phyloP scores from a whole-genome alignment of 208 protist genomes.

The Porcisia hertigi region DNA sequence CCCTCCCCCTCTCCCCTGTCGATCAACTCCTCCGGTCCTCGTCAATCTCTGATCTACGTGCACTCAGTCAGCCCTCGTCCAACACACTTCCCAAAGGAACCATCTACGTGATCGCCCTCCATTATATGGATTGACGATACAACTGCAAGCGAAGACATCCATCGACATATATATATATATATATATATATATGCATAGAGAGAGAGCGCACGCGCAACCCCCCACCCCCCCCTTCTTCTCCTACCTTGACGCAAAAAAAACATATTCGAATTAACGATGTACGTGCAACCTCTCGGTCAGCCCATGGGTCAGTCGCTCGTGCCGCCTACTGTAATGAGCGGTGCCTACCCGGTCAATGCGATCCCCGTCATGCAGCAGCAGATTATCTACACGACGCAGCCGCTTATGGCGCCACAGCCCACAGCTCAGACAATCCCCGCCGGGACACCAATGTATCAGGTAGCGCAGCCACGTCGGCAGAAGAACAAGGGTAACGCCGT shows the following conservation, averaged over 20 bases:
- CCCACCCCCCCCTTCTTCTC: not conserved
- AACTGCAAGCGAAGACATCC: not conserved
- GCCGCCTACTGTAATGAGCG: not conserved
- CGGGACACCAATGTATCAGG: slow-evolving; percentile 10
- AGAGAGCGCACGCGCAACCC: too few species aligned
- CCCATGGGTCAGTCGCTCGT: slow-evolving; percentile 3
- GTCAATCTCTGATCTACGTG: too few species aligned
- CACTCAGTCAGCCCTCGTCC: not conserved
- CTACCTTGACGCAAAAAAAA: not conserved
- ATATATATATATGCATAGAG: slow-evolving; percentile 2
- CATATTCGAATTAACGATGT: slow-evolving; percentile 8
- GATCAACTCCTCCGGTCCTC: too few species aligned
- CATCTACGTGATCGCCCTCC: slow-evolving; percentile 3
- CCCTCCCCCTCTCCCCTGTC: not conserved
- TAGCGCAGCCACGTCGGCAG: slow-evolving; percentile 19
- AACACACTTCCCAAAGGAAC: not conserved
- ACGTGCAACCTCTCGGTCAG: slow-evolving; percentile 18
- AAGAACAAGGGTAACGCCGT: slow-evolving; percentile 37
- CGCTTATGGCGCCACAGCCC: slow-evolving; percentile 14
- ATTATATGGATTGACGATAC: not conserved
- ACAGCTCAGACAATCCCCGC: slow-evolving; percentile 5
- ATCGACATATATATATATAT: slow-evolving; percentile 19
- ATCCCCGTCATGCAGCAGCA: slow-evolving; percentile 23
- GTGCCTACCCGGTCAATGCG: slow-evolving; percentile 3
- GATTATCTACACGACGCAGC: slow-evolving; percentile 22